Base-by-base conservation (phyloP, 441 rosid genomes). In the Arabidopsis lyrata region DNA sequence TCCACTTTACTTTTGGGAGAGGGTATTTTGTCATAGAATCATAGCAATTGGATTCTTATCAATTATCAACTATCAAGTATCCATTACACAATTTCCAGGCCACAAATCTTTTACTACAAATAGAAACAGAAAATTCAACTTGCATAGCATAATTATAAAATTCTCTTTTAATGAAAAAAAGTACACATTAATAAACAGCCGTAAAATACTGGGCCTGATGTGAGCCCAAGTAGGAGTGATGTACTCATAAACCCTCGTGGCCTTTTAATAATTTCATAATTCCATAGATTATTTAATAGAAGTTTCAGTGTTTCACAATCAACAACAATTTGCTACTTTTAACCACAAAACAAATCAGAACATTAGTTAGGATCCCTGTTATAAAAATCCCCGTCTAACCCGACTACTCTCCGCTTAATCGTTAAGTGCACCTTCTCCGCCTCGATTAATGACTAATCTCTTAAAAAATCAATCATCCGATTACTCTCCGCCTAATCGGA, bases 341-440 rank as follows among this genome's bases (percentile, higher is more conserved):
- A 69, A 45, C 27, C 55, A 69, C 45, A 58, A 34, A 70, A 31
- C 57, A 50, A 22, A 22, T 45, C 18, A 58, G 57, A 56, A 56
- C 41, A 44, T 42, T 22, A 31, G 63, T 68, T 20, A n/a, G n/a
- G n/a, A n/a, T n/a, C n/a, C n/a, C n/a, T n/a, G n/a, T n/a, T n/a
- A n/a, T n/a, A n/a, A n/a, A n/a, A n/a, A n/a, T n/a, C n/a, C n/a
- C n/a, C n/a, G n/a, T n/a, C n/a, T n/a, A n/a, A n/a, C n/a, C n/a
- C n/a, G n/a, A n/a, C n/a, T n/a, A n/a, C n/a, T n/a, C n/a, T n/a
- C n/a, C n/a, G n/a, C n/a, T n/a, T n/a, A n/a, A n/a, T n/a, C n/a
- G n/a, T n/a, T n/a, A n/a, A n/a, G n/a, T n/a, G n/a, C n/a, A n/a
- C n/a, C n/a, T n/a, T n/a, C n/a, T n/a, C n/a, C n/a, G n/a, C n/a